Conservation (phyloP, 73 alveolate genomes). For the Symbiodinium natans region DNA sequence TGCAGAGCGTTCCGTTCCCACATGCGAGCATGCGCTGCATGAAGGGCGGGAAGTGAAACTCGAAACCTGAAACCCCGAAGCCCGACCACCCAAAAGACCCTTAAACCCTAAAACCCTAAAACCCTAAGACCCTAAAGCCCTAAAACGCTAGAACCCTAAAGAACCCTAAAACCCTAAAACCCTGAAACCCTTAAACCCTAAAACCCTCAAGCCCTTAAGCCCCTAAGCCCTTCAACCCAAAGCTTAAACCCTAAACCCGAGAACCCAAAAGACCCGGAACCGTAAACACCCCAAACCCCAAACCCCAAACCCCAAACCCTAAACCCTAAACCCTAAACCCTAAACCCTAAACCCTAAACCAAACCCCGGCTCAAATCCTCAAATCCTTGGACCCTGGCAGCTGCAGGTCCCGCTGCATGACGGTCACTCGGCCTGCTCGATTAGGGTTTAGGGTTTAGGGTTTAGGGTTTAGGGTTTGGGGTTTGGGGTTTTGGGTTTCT, state of each 20-base stretch:
- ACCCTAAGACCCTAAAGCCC: too few species aligned
- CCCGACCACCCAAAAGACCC: neutral
- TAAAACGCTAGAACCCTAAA: too few species aligned
- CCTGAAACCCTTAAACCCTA: too few species aligned
- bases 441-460: neutral
- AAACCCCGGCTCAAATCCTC: neutral
- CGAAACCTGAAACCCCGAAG: neutral
- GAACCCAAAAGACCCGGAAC: too few species aligned
- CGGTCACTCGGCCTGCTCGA: constrained; percentile 15
- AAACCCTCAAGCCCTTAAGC: too few species aligned
- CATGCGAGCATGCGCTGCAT: neutral
- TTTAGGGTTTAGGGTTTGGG: too few species aligned
- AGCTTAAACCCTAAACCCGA: too few species aligned
- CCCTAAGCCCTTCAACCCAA: too few species aligned
- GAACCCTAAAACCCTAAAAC: too few species aligned
- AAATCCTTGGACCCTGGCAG: neutral
- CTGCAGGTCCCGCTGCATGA: constrained; percentile 50
- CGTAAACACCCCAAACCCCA: neutral
- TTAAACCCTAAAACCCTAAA: too few species aligned
- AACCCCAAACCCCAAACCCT: too few species aligned
- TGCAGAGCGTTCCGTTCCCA: too few species aligned
- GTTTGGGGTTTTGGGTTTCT: neutral
- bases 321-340: neutral
- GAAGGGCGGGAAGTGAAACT: neutral
- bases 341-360: neutral